Percentiles rank a stretch among this genome's conserved stretches.
Conservation (phyloP, 2,329 filamentous ascomycete species). For the Sphaerulina populicola region DNA sequence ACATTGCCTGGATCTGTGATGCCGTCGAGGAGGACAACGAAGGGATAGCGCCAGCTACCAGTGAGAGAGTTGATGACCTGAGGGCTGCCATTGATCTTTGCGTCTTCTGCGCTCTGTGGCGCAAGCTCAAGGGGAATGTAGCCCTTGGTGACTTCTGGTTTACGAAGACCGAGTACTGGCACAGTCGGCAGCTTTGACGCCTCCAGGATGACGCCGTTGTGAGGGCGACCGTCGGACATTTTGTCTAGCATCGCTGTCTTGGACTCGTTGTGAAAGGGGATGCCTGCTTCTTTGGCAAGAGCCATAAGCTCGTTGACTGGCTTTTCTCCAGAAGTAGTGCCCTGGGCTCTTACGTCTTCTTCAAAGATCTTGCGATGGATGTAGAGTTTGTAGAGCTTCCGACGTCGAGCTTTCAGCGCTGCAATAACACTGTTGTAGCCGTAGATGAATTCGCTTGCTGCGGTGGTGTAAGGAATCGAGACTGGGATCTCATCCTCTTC, state of each 20-base stretch:
- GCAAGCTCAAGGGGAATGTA: slow-evolving; percentile 55
- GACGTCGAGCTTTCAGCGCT: slow-evolving; percentile 59
- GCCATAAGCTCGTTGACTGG: slow-evolving; percentile 13
- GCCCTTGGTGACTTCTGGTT: slow-evolving; percentile 27
- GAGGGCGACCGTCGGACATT: slow-evolving; percentile 71
- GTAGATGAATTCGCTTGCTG: slow-evolving; percentile 86
- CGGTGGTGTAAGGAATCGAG: slow-evolving; percentile 63
- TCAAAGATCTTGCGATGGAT: slow-evolving; percentile 38
- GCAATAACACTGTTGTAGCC: slow-evolving; percentile 73
- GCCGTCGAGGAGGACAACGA: slow-evolving; percentile 66
- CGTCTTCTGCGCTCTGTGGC: slow-evolving; percentile 62
- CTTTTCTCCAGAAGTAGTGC: slow-evolving; percentile 10
- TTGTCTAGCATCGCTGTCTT: slow-evolving; percentile 53
- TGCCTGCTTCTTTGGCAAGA: slow-evolving; percentile 32
- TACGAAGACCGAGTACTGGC: slow-evolving; percentile 29
- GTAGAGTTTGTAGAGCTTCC: slow-evolving; percentile 79
- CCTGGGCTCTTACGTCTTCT: slow-evolving; percentile 6
- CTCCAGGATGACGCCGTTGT: slow-evolving; percentile 86
- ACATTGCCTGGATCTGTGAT: slow-evolving; percentile 79
- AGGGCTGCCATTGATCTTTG: slow-evolving; percentile 59
- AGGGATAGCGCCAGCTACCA: slow-evolving; percentile 50
- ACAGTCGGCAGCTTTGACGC: slow-evolving; percentile 67
- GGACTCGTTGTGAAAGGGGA: slow-evolving; percentile 54
- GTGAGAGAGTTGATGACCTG: slow-evolving; percentile 42
- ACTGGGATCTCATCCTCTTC: slow-evolving; percentile 31